Evolutionary conservation across 23 red algal genomes (phyloP).

Genomic region (Cyanidiococcus yangmingshanensis): DNA sequence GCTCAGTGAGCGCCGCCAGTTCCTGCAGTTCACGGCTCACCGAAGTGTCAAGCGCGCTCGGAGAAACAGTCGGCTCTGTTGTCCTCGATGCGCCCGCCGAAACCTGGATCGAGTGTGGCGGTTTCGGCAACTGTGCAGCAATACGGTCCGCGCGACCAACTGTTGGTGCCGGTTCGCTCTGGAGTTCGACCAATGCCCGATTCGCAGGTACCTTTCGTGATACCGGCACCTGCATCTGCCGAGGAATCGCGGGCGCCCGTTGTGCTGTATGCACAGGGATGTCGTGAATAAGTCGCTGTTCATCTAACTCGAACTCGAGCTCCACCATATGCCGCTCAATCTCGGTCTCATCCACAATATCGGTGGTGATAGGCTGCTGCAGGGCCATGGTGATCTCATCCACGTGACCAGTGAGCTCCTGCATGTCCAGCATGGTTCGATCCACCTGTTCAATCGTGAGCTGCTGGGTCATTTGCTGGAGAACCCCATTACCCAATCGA

Average conservation of each 20-base stretch:
- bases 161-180: background rate
- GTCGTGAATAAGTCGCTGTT: background rate
- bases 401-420: background rate
- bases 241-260: background rate
- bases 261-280: background rate
- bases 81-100: background rate
- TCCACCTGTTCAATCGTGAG: slow-evolving; percentile 2
- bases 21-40: background rate
- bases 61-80: background rate
- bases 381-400: slow-evolving; percentile 5
- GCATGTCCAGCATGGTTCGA: slow-evolving; percentile 5
- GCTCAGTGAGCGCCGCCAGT: background rate
- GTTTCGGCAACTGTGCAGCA: background rate
- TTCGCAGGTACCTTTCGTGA: background rate
- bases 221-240: background rate
- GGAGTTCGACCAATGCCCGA: background rate
- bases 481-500: background rate
- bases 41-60: background rate
- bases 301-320: background rate
- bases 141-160: background rate
- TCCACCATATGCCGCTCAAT: slow-evolving; percentile 10
- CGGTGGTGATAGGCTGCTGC: background rate
- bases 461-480: background rate
- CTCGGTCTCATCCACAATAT: background rate
- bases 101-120: background rate